These are phyloP conservation scores for Coemansia sp. DNA, from an alignment of 192 early-diverging fungal species.

Conservation along the genomic window DNA sequence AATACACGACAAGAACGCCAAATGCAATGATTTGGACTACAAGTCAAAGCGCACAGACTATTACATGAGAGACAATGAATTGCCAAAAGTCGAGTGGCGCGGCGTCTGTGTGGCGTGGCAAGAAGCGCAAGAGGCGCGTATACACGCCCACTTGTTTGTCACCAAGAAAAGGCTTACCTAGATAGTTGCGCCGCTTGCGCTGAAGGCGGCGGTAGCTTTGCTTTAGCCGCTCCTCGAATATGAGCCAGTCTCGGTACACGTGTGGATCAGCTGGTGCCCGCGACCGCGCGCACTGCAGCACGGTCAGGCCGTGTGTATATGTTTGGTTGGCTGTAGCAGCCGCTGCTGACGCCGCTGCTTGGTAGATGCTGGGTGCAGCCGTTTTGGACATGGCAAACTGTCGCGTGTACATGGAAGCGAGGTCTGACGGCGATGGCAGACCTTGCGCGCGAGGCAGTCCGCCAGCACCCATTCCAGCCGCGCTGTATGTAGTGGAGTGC, in stretches of 20 bases:
- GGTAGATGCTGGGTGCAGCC: constrained; percentile 30
- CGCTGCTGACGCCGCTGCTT: constrained; percentile 28
- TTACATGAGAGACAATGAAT: background rate
- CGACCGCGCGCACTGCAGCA: constrained; percentile 39
- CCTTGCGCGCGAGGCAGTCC: constrained; percentile 9
- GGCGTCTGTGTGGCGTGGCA: constrained; percentile 2
- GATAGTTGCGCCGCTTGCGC: constrained; percentile 69
- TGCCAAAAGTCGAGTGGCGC: background rate
- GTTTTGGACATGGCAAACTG: constrained; percentile 47
- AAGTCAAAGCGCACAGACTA: background rate
- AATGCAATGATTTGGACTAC: constrained; percentile 47
- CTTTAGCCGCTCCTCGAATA: constrained; percentile 77
- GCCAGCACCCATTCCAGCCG: constrained; percentile 9
- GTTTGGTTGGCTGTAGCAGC: constrained; percentile 23
- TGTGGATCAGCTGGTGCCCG: constrained; percentile 45
- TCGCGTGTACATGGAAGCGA: constrained; percentile 46
- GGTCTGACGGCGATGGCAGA: constrained; percentile 30
- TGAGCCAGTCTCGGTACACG: constrained; percentile 70
- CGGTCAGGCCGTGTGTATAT: constrained; percentile 39
- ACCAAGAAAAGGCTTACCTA: background rate
- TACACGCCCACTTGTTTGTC: too few species aligned
- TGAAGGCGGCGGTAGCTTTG: constrained; percentile 66
- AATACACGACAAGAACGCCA: constrained; percentile 46
- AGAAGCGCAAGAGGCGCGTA: too few species aligned
- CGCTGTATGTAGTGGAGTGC: constrained; percentile 35